Base-by-base conservation (phyloP, 2,329 filamentous ascomycete species). In the Fusarium sp. region DNA sequence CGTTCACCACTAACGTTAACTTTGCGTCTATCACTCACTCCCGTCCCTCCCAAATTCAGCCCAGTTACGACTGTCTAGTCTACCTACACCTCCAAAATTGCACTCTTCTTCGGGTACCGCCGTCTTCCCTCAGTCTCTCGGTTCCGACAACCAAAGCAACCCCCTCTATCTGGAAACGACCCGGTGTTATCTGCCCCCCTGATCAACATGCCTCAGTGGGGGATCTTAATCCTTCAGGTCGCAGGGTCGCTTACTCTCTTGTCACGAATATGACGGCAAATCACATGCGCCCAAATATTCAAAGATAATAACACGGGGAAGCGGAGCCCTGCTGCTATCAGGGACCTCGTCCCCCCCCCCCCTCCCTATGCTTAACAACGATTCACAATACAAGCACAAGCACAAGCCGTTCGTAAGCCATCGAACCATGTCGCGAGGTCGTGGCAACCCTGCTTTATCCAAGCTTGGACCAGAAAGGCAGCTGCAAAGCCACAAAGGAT, bases 391-490 rank as follows among this genome's bases (percentile, higher is more conserved):
- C 28, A 2, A 5, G 28, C 13, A 44, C 28, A 39, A 42, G 62
- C 66, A 67, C 63, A 38, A 71, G 54, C 53, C 58, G 54, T 42
- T 42, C 39, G 38, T 53, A 46, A 64, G 50, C 50, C 39, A 65
- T 64, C 64, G 65, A 63, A 59, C 54, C 65, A 62, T 50, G 17
- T 46, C 44, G 45, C 28, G 11, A 51, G 9, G 48, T 57, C 20
- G 46, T 55, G 22, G n/a, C 57, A 56, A 58, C 49, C 42, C 48
- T 60, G 42, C 13, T 38, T 33, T 22, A 34, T 45, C 46, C 40
- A 55, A 57, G 56, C 68, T 62, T 64, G 33, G 31, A 59, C 52
- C 18, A 70, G 56, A 56, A 69, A 51, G 57, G 54, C 63, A 71
- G 45, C 60, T 69, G 45, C 31, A 46, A 63, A 54, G 61, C 42